Percentiles rank a stretch among this genome's conserved stretches.
Conservation (phyloP, 2,329 filamentous ascomycete genomes). For the Paradendryphiella salina region DNA sequence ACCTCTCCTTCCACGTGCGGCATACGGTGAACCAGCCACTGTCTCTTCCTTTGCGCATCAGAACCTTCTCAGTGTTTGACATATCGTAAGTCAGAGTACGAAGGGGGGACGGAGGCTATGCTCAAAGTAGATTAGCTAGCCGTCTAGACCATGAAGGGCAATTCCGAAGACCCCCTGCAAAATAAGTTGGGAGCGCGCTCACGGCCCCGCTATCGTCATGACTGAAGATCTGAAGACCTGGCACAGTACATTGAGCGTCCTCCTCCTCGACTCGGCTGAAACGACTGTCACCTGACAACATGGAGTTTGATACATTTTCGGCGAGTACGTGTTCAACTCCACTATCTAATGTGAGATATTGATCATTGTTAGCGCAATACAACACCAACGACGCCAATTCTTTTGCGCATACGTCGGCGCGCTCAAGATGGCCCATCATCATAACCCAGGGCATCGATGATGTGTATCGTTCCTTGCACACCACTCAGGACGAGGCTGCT, state of each 20-base stretch:
- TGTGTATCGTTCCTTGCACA: constrained; percentile 73
- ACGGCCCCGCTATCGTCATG: not conserved
- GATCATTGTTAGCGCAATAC: constrained; percentile 65
- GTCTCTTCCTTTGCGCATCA: no score
- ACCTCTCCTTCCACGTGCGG: no score
- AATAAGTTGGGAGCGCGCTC: constrained; percentile 1
- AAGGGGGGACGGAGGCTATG: not conserved
- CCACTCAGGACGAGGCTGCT: constrained; percentile 64
- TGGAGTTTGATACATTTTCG: constrained; percentile 32
- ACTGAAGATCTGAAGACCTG: not conserved
- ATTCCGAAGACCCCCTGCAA: not conserved
- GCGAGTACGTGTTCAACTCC: constrained; percentile 9
- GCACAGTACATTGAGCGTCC: not conserved
- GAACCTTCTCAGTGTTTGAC: no score
- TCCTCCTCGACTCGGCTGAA: not conserved
- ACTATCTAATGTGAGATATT: not conserved
- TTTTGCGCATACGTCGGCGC: constrained; percentile 83
- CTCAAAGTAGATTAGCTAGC: not conserved
- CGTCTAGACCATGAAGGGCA: not conserved
- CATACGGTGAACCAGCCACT: no score
- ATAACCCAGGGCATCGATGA: constrained; percentile 93
- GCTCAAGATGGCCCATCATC: constrained; percentile 91
- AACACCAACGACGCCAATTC: constrained; percentile 80
- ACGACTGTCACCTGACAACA: not conserved
- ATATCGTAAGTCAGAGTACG: no score